Evolutionary conservation across 2,329 filamentous ascomycete species (phyloP).

Genomic region (Colletotrichum lupini): DNA sequence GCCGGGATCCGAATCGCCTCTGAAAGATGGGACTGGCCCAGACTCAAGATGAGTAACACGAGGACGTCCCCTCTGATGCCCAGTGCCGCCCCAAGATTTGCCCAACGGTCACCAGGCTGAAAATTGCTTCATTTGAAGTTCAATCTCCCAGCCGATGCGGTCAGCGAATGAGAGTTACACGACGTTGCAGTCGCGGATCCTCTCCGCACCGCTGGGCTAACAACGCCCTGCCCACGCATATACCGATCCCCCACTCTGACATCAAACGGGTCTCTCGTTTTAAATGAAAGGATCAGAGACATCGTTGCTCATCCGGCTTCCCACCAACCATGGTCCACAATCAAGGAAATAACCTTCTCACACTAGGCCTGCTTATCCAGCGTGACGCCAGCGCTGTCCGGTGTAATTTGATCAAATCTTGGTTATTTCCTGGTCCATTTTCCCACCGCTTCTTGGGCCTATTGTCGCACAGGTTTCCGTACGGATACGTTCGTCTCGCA

Average conservation of each 20-base stretch:
- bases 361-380: slow-evolving; percentile 21
- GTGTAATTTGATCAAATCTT: slow-evolving; percentile 29
- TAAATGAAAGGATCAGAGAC: slow-evolving; percentile 34
- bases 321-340: slow-evolving; percentile 29
- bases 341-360: slow-evolving; percentile 33
- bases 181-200: slow-evolving; percentile 34
- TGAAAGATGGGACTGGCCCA: background rate
- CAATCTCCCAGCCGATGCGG: slow-evolving; percentile 27
- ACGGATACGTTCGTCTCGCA: background rate
- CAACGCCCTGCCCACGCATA: slow-evolving; percentile 15
- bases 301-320: slow-evolving; percentile 17
- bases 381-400: slow-evolving; percentile 17
- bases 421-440: slow-evolving; percentile 11
- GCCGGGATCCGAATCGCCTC: slow-evolving; percentile 11
- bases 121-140: slow-evolving; percentile 33
- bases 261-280: slow-evolving; percentile 31
- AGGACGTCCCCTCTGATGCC: background rate
- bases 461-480: slow-evolving; percentile 6
- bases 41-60: background rate
- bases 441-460: slow-evolving; percentile 20
- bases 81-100: background rate
- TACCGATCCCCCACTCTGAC: slow-evolving; percentile 33
- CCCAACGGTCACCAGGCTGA: slow-evolving; percentile 4
- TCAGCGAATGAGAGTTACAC: slow-evolving; percentile 24
- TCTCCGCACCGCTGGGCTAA: slow-evolving; percentile 22